Percentiles rank a stretch among this genome's conserved stretches.
phyloP scores from a whole-genome alignment of 176 grass and related monocot genomes.

The Oryza glaberrima region DNA sequence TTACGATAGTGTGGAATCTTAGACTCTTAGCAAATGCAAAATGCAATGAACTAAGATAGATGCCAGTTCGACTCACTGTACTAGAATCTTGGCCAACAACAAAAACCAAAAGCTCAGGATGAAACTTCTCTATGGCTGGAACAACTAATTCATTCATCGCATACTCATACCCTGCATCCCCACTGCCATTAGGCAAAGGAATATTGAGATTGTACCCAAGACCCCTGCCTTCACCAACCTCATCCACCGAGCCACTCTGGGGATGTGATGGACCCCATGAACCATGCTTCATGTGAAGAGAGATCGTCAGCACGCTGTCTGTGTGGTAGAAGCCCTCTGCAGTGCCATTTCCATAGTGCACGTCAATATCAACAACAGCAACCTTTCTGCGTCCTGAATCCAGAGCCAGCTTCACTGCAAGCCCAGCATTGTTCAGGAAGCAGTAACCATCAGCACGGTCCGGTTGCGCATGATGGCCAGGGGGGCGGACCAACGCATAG shows the following conservation, averaged over 20 bases:
- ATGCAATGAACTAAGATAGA: neutral
- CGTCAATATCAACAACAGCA: conserved; percentile 73
- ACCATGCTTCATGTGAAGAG: conserved; percentile 91
- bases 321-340: conserved; percentile 79
- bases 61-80: conserved; percentile 43
- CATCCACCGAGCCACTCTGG: conserved; percentile 63
- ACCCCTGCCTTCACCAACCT: conserved; percentile 76
- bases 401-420: conserved; percentile 76
- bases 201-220: conserved; percentile 93
- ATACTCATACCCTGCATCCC: conserved; percentile 78
- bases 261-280: conserved; percentile 85
- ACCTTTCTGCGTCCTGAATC: conserved; percentile 60
- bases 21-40: neutral
- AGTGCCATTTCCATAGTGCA: conserved; percentile 88
- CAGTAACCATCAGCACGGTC: conserved; percentile 79
- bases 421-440: conserved; percentile 89
- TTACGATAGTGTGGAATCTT: neutral
- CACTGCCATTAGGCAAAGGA: conserved; percentile 93
- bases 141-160: conserved; percentile 75
- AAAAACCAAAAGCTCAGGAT: conserved; percentile 78
- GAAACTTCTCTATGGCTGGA: conserved; percentile 67
- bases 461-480: conserved; percentile 87
- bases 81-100: conserved; percentile 89
- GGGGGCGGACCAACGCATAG: conserved; percentile 78
- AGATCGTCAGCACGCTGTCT: conserved; percentile 68